Conservation (phyloP, 106 monocot species). For the Iris macrosiphon region DNA sequence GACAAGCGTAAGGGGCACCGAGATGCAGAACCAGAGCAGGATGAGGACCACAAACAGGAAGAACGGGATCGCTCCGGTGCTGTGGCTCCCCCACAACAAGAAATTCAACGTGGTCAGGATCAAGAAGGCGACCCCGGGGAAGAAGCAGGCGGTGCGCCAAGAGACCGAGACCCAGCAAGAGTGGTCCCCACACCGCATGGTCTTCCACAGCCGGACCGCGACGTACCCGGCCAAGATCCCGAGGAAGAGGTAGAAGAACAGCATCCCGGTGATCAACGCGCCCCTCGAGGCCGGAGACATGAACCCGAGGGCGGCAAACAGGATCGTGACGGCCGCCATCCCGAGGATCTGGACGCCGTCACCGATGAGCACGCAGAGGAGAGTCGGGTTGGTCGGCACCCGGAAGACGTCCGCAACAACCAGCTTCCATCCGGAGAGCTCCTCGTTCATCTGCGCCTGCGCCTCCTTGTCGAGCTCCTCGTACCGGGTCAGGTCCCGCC, state of each 20-base stretch:
- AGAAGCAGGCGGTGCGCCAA: slow-evolving; percentile 36
- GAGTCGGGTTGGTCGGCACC: slow-evolving; percentile 27
- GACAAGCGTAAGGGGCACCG: slow-evolving; percentile 37
- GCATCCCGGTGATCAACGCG: slow-evolving; percentile 47
- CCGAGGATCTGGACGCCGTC: slow-evolving; percentile 65
- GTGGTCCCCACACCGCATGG: slow-evolving; percentile 22
- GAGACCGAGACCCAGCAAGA: slow-evolving; percentile 42
- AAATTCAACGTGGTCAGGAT: slow-evolving; percentile 40
- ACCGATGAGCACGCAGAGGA: slow-evolving; percentile 51
- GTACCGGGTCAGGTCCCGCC: slow-evolving; percentile 43
- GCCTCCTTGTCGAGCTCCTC: slow-evolving; percentile 54
- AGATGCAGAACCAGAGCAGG: slow-evolving; percentile 44
- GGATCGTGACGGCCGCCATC: slow-evolving; percentile 48
- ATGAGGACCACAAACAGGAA: slow-evolving; percentile 22
- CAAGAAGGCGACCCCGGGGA: slow-evolving; percentile 36
- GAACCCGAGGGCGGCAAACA: slow-evolving; percentile 61
- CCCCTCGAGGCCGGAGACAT: slow-evolving; percentile 62
- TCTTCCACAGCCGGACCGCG: slow-evolving; percentile 44
- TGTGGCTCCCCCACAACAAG: slow-evolving; percentile 43
- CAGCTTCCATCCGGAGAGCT: slow-evolving; percentile 59
- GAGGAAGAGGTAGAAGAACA: slow-evolving; percentile 43
- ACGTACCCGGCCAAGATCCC: slow-evolving; percentile 35
- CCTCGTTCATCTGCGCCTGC: slow-evolving; percentile 45
- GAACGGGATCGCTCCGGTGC: slow-evolving; percentile 47
- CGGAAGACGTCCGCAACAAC: slow-evolving; percentile 50